Percentiles rank a stretch among this genome's conserved stretches.
Conservation (phyloP, 2,329 filamentous ascomycete genomes). For the Sclerotinia spermophila region DNA sequence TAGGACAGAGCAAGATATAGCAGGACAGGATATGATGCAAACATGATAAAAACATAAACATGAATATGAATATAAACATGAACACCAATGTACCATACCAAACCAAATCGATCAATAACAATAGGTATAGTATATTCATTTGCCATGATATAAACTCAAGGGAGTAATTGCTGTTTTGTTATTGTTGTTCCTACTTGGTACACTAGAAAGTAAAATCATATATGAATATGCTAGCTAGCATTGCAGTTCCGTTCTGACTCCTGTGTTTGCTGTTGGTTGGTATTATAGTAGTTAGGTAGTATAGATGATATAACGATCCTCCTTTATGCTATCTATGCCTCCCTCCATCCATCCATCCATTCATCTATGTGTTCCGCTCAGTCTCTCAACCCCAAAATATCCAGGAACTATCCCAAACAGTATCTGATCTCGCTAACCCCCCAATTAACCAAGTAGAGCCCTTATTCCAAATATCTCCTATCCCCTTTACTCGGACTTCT, state of each 20-base stretch:
- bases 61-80: too few relatives aligned
- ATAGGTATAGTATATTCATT: too few relatives aligned
- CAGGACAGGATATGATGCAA: too few relatives aligned
- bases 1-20: too few relatives aligned
- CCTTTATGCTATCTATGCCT: neutral
- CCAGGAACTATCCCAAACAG: neutral
- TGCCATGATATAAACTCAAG: too few relatives aligned
- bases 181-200: too few relatives aligned
- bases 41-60: too few relatives aligned
- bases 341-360: neutral
- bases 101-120: too few relatives aligned
- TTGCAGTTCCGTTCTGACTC: neutral
- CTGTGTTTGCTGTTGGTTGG: neutral
- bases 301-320: neutral
- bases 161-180: too few relatives aligned
- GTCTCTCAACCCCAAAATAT: neutral
- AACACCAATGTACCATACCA: too few relatives aligned
- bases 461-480: constrained; percentile 19
- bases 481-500: constrained; percentile 33
- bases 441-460: neutral
- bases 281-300: neutral
- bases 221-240: neutral
- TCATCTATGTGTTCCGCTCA: neutral
- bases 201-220: neutral
- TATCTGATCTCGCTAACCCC: neutral